These are phyloP conservation scores for Talaromyces sp. DNA, from an alignment of 2,329 filamentous ascomycete genomes.

Conservation along the genomic window DNA sequence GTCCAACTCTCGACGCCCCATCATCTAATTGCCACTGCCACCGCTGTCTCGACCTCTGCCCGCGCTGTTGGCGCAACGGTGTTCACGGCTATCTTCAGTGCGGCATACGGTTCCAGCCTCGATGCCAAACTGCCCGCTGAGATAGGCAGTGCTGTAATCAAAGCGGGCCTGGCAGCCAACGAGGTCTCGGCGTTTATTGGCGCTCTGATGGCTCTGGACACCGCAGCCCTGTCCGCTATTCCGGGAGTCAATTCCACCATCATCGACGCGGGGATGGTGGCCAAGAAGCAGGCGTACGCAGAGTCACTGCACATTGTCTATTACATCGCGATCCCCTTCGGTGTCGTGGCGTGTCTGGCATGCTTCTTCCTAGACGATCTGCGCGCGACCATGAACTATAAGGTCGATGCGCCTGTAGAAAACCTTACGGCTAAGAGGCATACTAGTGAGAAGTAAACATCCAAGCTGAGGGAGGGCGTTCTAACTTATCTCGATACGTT, in stretches of 20 bases:
- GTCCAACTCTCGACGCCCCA: slow-evolving; percentile 6
- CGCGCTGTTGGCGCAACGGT: not conserved
- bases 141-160: not conserved
- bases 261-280: not conserved
- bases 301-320: not conserved
- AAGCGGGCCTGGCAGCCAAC: not conserved
- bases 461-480: not conserved
- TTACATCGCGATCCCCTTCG: not conserved
- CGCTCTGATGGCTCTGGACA: not conserved
- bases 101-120: not conserved
- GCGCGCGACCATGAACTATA: not conserved
- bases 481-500: not conserved
- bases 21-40: not conserved
- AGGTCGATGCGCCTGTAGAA: slow-evolving; percentile 5
- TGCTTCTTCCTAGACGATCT: slow-evolving; percentile 6
- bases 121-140: not conserved
- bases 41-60: not conserved
- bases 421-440: not conserved
- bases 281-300: slow-evolving; percentile 6
- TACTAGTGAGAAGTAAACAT: not conserved
- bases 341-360: not conserved
- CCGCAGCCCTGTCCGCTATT: not conserved
- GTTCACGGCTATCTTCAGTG: slow-evolving; percentile 1
- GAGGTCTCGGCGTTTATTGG: not conserved
- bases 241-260: not conserved